Evolutionary conservation across 169 alveolate genomes (phyloP), one percentile per base, ranked within the genome.

Genomic region (Eimeria tenella): DNA sequence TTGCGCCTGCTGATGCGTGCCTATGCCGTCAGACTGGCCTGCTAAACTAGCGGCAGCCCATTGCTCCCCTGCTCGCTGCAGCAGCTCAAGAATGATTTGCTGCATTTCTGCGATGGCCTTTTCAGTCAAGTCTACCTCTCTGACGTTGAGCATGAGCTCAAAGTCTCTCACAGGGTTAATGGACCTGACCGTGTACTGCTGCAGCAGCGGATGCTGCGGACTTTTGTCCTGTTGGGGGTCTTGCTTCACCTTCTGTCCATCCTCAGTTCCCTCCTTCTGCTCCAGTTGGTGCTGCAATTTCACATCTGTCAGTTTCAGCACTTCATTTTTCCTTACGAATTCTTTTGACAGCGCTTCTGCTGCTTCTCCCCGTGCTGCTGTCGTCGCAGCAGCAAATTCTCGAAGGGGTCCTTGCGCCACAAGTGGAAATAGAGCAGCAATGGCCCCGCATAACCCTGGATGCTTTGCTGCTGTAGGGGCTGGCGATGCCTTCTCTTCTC

Each of bases 161-260:
- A 86, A 86, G 68, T 86, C 93, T 13, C 82, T 53, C 13, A 86
- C 82, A 15, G 93, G 93, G 53, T 86, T 86, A 11, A 86, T 31
- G 68, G 77, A 68, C 77, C 77, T 10, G n/a, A 68, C 77, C 3
- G 77, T 5, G 31, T 68, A 68, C 77, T 68, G 49, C n/a, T 68
- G 77, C 42, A 31, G 42, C 42, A 31, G 42, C 42, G 42, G 42
- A 31, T 31, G 42, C 42, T 31, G 42, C 42, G 42, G 42, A 31
- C 42, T 2, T 31, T 31, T 31, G 42, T 31, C 42, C 77, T 68
- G 77, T 23, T 68, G n/a, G 11, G n/a, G 77, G 42, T 68, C 49
- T 23, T 68, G 77, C 77, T 68, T 15, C n/a, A 7, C 49, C 77
- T 68, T 15, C 77, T 68, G 77, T 23, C n/a, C 42, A 7, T 68